These are phyloP conservation scores for Ogataea glucozyma DNA, from an alignment of 805 yeast genomes.

Conservation along the genomic window DNA sequence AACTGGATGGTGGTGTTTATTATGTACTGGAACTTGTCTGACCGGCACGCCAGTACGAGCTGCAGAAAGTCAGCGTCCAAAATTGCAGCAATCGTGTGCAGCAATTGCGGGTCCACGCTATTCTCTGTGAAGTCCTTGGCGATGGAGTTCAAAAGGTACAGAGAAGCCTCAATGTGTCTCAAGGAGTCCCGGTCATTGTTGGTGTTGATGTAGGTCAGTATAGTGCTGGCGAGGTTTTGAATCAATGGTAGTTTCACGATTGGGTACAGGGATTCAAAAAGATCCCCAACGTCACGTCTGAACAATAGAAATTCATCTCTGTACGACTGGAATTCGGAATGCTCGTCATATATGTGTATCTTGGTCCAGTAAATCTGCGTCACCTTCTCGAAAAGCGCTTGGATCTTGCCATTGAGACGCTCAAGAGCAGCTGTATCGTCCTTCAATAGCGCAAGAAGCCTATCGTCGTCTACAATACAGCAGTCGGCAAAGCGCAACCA, in stretches of 20 bases:
- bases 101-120: constrained; percentile 28
- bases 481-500: constrained; percentile 70
- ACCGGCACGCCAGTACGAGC: constrained; percentile 15
- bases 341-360: constrained; percentile 47
- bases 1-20: constrained; percentile 55
- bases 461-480: constrained; percentile 50
- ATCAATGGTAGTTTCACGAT: constrained; percentile 57
- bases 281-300: constrained; percentile 74
- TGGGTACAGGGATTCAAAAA: constrained; percentile 70
- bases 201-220: constrained; percentile 32
- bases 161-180: constrained; percentile 57
- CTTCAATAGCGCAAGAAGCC: constrained; percentile 33
- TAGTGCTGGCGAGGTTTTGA: constrained; percentile 41
- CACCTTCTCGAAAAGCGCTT: constrained; percentile 48
- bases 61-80: constrained; percentile 35
- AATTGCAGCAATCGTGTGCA: constrained; percentile 26
- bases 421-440: constrained; percentile 34
- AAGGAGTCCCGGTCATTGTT: constrained; percentile 19
- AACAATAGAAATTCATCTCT: constrained; percentile 64
- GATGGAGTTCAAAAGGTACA: constrained; percentile 58
- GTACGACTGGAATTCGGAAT: constrained; percentile 33
- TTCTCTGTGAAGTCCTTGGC: constrained; percentile 50
- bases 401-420: constrained; percentile 35
- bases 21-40: constrained; percentile 29
- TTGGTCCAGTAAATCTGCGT: constrained; percentile 70